Conservation (phyloP, 139 green algal genomes). For the Chlorella sp. region DNA sequence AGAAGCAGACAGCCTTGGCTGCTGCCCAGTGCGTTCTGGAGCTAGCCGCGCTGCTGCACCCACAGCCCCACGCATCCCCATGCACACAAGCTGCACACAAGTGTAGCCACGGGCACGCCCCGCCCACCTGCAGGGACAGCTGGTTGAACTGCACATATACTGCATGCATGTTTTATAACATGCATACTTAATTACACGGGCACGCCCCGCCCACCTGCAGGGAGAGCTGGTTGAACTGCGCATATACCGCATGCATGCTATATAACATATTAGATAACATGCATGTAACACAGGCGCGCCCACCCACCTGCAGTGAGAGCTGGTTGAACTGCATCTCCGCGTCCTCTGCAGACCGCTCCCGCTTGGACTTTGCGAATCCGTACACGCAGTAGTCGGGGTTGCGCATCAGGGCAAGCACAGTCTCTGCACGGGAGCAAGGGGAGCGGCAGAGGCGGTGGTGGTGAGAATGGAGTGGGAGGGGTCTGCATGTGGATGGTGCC, state of each 20-base stretch:
- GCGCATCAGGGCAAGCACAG: slow-evolving; percentile 87
- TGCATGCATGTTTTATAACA: no score
- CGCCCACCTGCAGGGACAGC: slow-evolving; percentile 55
- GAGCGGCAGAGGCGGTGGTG: not conserved
- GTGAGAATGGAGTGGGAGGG: no score
- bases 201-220: slow-evolving; percentile 58
- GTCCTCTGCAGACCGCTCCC: slow-evolving; percentile 48
- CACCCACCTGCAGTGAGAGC: slow-evolving; percentile 54
- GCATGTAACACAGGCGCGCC: slow-evolving; percentile 55
- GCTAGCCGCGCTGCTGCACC: no score
- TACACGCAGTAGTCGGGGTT: slow-evolving; percentile 93
- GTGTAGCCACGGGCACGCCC: slow-evolving; percentile 59
- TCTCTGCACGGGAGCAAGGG: slow-evolving; percentile 65
- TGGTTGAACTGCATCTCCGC: slow-evolving; percentile 86
- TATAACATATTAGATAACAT: no score
- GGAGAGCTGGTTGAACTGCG: slow-evolving; percentile 84
- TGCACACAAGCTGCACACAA: no score
- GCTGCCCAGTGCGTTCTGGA: no score
- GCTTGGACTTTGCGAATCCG: slow-evolving; percentile 48
- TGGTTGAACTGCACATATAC: no score
- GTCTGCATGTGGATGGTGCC: no score
- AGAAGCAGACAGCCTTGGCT: no score
- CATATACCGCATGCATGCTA: no score
- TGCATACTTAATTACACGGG: no score
- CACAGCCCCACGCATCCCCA: no score